Evolutionary conservation across 2,329 filamentous ascomycete genomes (phyloP).

Genomic region (Verticillium alfalfae): DNA sequence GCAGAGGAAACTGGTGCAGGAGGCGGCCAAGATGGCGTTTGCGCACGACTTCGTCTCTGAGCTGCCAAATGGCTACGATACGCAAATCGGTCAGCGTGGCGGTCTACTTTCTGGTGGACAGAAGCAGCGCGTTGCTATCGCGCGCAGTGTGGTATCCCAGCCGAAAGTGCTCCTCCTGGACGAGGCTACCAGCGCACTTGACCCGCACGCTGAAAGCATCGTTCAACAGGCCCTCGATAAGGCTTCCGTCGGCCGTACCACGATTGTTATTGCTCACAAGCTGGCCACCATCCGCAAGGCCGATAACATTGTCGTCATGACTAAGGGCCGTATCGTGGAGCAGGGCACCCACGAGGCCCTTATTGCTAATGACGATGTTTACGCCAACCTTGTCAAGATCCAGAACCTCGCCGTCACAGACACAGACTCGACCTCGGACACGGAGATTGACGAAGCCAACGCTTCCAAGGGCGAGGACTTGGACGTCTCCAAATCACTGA

Average conservation of each 20-base stretch:
- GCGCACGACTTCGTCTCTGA: constrained; percentile 40
- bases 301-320: constrained; percentile 59
- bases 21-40: constrained; percentile 37
- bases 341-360: constrained; percentile 55
- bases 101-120: constrained; percentile 61
- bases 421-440: constrained; percentile 12
- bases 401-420: constrained; percentile 26
- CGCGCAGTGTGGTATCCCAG: constrained; percentile 32
- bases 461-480: constrained; percentile 6
- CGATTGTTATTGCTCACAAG: constrained; percentile 57
- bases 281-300: constrained; percentile 52
- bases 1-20: constrained; percentile 30
- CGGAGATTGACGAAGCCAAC: constrained; percentile 13
- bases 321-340: constrained; percentile 51
- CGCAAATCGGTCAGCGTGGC: constrained; percentile 54
- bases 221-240: constrained; percentile 49
- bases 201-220: constrained; percentile 33
- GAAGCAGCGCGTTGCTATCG: constrained; percentile 58
- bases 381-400: constrained; percentile 42
- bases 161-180: constrained; percentile 56
- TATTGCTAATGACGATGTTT: constrained; percentile 38
- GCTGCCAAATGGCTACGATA: constrained; percentile 47
- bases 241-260: constrained; percentile 51
- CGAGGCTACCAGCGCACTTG: constrained; percentile 57
- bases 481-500: constrained; percentile 22